phyloP scores from a whole-genome alignment of 2,329 filamentous ascomycete genomes.

The Gliomastix tumulicola region DNA sequence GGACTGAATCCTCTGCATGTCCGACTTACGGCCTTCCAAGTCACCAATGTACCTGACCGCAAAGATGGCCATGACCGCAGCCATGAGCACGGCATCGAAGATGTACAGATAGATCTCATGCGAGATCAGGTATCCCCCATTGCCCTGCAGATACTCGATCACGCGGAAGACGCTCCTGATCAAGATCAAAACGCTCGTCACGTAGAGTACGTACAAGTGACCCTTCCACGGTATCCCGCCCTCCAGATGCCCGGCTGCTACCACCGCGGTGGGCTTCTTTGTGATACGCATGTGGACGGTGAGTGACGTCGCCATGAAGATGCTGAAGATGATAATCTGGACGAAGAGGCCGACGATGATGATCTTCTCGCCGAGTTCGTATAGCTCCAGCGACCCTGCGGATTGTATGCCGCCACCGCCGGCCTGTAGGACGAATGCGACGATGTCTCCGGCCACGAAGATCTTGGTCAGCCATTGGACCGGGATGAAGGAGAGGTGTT shows the following conservation, averaged over 20 bases:
- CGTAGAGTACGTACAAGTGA: constrained; percentile 21
- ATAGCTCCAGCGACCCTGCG: constrained; percentile 10
- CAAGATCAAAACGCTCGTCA: constrained; percentile 29
- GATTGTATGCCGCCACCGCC: constrained; percentile 29
- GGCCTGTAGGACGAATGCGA: constrained; percentile 44
- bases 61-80: constrained; percentile 29
- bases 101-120: constrained; percentile 33
- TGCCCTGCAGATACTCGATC: constrained; percentile 37
- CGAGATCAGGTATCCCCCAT: constrained; percentile 28
- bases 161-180: constrained; percentile 37
- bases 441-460: constrained; percentile 47
- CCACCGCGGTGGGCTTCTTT: constrained; percentile 10
- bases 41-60: constrained; percentile 13
- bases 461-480: constrained; percentile 39
- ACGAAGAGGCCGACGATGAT: constrained; percentile 45
- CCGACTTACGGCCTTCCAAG: no score
- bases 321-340: constrained; percentile 44
- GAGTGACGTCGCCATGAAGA: constrained; percentile 39
- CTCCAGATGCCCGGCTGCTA: no score
- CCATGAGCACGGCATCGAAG: constrained; percentile 35
- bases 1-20: no score
- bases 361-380: constrained; percentile 33
- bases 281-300: constrained; percentile 30
- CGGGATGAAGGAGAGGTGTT: constrained; percentile 21
- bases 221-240: constrained; percentile 16